Evolutionary conservation across 169 alveolate genomes (phyloP), one percentile per base, ranked within the genome.

Genomic region (Cryptosporidium ubiquitum): DNA sequence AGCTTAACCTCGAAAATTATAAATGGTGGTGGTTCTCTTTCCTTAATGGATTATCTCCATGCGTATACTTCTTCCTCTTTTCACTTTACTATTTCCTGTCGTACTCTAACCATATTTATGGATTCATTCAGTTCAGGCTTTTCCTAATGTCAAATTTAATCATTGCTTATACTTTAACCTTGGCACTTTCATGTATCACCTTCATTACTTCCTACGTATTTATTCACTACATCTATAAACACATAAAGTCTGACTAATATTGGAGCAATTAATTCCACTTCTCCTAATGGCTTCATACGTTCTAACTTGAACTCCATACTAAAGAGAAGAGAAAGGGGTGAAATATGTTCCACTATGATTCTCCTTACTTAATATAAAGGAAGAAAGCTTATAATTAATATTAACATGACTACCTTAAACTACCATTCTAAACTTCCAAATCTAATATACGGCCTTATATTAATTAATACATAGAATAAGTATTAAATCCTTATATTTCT

Each of bases 1-100:
- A 79, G 55, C 75, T 79, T 16, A 79, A 79, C 51, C 52, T 79
- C 37, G 89, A 79, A 64, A 79, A 79, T 49, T 79, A 79, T 55
- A 79, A 40, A 79, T 79, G 89, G 89, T 79, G 89, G 89, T 79
- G 89, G 89, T 79, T 79, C 31, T 79, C 89, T 10, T 79, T 61
- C 40, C 39, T 79, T 1, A 61, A 58, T 79, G 89, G 89, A 7
- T 35, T 64, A 26, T 79, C 89, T 9, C 89, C 89, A n/a, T 79
- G 89, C 26, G 26, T 79, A 20, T 79, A 79, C 51, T 79, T 79
- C 40, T 64, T 79, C 29, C 40, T 79, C 23, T 79, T 79, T n/a
- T 79, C 79, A 20, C 37, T 79, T 0, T 79, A 79, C 44, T 79
- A 79, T 51, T 79, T 61, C 64, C 64, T 79, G 5, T 23, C 55